These are phyloP conservation scores for Tetrahymena elliotti DNA, from an alignment of 73 alveolate species.

Conservation along the genomic window DNA sequence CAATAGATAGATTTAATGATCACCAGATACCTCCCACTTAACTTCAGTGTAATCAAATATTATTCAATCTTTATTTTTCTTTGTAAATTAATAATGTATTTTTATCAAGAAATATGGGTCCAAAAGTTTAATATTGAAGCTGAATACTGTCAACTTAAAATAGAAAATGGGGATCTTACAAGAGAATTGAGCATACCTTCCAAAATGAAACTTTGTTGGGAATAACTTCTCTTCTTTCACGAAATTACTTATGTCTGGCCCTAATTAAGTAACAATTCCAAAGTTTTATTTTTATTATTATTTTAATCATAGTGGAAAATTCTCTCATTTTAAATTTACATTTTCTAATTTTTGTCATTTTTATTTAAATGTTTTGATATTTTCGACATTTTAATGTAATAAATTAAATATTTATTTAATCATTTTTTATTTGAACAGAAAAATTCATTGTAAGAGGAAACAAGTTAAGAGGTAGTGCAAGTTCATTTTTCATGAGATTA, in stretches of 20 bases:
- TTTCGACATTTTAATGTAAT: background rate
- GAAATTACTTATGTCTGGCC: background rate
- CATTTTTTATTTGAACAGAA: background rate
- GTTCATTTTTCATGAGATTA: conserved; percentile 12
- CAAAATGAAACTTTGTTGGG: background rate
- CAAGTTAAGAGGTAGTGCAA: conserved; percentile 9
- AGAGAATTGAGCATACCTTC: background rate
- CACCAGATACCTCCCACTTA: background rate
- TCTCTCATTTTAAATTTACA: background rate
- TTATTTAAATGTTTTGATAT: too few species aligned
- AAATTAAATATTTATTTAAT: background rate
- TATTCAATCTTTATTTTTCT: background rate
- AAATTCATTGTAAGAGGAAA: conserved; percentile 9
- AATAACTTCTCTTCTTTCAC: background rate
- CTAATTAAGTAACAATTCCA: background rate
- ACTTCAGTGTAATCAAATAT: background rate
- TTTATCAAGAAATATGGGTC: background rate
- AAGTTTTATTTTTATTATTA: too few species aligned
- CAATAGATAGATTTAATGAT: background rate
- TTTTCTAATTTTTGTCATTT: too few species aligned
- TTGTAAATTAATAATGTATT: background rate
- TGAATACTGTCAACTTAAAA: background rate
- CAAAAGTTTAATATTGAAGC: background rate
- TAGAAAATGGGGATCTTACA: background rate
- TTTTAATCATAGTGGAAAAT: too few species aligned